phyloP scores from a whole-genome alignment of 164 flowering plant genomes.

The Vitis rotundifolia region DNA sequence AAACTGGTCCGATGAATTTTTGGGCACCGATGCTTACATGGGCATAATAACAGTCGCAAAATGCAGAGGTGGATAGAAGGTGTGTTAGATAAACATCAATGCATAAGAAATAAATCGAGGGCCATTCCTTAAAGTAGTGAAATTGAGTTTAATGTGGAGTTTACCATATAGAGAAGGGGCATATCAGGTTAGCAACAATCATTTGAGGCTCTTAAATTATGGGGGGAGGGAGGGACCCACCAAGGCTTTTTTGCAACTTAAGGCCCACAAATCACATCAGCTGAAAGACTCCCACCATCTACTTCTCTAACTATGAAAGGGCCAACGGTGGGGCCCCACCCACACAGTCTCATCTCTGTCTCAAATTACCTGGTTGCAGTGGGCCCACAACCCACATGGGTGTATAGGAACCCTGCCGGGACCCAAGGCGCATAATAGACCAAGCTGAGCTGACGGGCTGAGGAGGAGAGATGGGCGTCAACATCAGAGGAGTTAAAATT shows the following conservation, averaged over 20 bases:
- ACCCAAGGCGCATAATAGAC: constrained; percentile 10
- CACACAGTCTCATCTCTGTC: constrained; percentile 27
- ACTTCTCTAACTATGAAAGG: constrained; percentile 13
- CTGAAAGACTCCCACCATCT: constrained; percentile 31
- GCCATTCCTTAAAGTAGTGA: no score
- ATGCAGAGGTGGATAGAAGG: no score
- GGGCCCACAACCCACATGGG: constrained; percentile 35
- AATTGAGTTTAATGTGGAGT: no score
- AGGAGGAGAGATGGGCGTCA: constrained; percentile 3
- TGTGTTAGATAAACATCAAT: no score
- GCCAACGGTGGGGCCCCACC: constrained; percentile 14
- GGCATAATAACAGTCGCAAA: no score
- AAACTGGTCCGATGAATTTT: neutral
- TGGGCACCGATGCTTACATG: neutral
- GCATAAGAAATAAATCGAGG: no score
- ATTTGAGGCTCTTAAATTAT: constrained; percentile 1
- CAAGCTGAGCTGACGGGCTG: neutral
- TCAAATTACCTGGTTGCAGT: constrained; percentile 8
- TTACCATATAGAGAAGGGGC: neutral
- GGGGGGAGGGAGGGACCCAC: no score
- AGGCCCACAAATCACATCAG: constrained; percentile 17
- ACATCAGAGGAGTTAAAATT: constrained; percentile 19
- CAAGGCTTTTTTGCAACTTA: no score
- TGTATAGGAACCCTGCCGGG: constrained; percentile 14
- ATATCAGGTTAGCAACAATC: neutral